phyloP scores from a whole-genome alignment of 2,329 filamentous ascomycete species.

The Ceratocystis diversiconidia region DNA sequence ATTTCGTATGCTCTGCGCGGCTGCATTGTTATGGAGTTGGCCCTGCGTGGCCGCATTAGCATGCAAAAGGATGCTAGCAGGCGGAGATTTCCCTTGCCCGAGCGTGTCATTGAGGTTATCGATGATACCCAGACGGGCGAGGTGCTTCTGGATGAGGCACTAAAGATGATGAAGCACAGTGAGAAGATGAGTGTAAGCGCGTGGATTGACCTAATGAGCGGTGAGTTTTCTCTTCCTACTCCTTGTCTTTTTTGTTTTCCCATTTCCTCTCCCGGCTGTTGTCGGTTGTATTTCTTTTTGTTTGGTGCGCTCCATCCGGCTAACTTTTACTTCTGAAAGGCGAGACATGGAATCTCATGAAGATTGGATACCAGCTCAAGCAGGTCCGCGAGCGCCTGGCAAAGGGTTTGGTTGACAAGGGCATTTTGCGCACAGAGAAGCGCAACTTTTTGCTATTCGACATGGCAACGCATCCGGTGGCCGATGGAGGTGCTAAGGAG shows the following conservation, averaged over 20 bases:
- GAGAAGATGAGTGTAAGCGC: conserved; percentile 99
- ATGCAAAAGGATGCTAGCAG: conserved; percentile 96
- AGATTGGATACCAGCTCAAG: conserved; percentile 98
- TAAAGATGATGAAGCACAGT: conserved; percentile 99
- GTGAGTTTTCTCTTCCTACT: conserved; percentile 36
- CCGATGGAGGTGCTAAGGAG: conserved; percentile 91
- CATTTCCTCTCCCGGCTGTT: not conserved
- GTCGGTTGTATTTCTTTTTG: not conserved
- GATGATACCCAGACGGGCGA: conserved; percentile 94
- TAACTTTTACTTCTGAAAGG: conserved; percentile 38
- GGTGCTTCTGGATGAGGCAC: conserved; percentile 87
- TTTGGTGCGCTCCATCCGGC: not conserved
- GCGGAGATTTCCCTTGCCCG: conserved; percentile 80
- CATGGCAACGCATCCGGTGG: conserved; percentile 97
- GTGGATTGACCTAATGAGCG: conserved; percentile 98
- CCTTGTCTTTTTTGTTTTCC: not conserved
- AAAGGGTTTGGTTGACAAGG: conserved; percentile 96
- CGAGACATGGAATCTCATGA: conserved; percentile 99
- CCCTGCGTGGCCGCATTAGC: conserved; percentile 87
- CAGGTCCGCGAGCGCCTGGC: conserved; percentile 95
- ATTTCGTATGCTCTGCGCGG: conserved; percentile 95
- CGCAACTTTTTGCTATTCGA: conserved; percentile 99
- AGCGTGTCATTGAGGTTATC: conserved; percentile 90
- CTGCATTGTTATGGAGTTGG: conserved; percentile 95
- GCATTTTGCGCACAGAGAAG: conserved; percentile 95